Base-by-base conservation (phyloP, 805 yeast genomes). In the Lipomyces orientalis region DNA sequence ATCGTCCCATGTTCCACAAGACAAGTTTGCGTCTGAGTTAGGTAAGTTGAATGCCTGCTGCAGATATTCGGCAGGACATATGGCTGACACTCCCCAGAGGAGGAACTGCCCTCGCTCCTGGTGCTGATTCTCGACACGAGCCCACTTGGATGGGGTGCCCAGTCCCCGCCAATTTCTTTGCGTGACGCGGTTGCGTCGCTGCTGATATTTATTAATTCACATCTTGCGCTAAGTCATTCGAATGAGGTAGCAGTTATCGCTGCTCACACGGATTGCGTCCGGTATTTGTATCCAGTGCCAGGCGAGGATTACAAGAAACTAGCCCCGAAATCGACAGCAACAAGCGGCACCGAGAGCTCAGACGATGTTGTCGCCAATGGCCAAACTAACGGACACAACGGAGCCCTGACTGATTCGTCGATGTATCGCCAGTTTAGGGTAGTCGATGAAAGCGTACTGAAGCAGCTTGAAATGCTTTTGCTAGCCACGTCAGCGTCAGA, bases 391-490 rank as follows among this genome's bases (percentile, higher is more conserved):
- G 61, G 33, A 31, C 31, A 39, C 4, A 49, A 34, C 22, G 9
- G 64, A 62, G 12, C 19, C 14, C 16, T 6, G 10, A 14, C 2
- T 16, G 86, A 58, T 82, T 85, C 75, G 75, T 82, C 61, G 56
- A 91, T 94, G 91, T 92, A 94, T 75, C 82, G 97, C 69, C 97
- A 90, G 75, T 94, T 94, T 75, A 83, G 89, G 69, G 82, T 86
- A 54, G 88, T 94, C 35, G 97, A 93, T 77, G 93, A 90, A 64
- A 80, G 87, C 0, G 87, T 94, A 0, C 76, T 91, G 16, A 83
- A 83, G 51, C 88, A 87, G 61, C 76, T 93, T 37, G 85, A 86
- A 61, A 70, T 75, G 1, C 79, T 88, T 29, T 75, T 88, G 22
- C 74, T 76, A 25, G 80, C 78, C 33, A 77, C 79, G n/a, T 65